Conservation (phyloP, 768 basidiomycete genomes). For the Aureoboletus auriporus region DNA sequence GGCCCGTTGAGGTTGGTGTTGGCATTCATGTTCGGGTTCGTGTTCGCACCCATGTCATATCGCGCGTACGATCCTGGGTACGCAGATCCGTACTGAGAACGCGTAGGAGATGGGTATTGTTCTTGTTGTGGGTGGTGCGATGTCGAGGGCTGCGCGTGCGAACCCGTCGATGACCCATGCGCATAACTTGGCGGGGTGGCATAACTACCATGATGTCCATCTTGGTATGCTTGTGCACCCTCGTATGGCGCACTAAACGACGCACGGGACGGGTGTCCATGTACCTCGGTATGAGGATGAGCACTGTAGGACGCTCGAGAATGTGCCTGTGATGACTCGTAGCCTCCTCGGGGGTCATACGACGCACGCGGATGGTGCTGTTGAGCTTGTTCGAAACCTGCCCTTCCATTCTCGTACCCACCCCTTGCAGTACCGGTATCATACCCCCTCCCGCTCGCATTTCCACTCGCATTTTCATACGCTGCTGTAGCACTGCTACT, state of each 20-base stretch:
- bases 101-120: constrained; percentile 24
- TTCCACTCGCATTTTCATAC: constrained; percentile 14
- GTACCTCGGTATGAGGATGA: constrained; percentile 15
- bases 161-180: constrained; percentile 17
- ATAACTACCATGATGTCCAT: constrained; percentile 20
- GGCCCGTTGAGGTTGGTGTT: constrained; percentile 8
- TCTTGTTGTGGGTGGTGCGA: constrained; percentile 21
- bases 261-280: constrained; percentile 15
- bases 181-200: constrained; percentile 13
- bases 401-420: constrained; percentile 23
- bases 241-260: constrained; percentile 23
- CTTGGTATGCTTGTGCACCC: constrained; percentile 25
- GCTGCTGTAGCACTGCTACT: constrained; percentile 1
- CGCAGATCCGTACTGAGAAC: constrained; percentile 22
- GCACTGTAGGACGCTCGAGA: constrained; percentile 18
- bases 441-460: constrained; percentile 19
- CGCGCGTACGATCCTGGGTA: constrained; percentile 28
- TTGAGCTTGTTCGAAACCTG: constrained; percentile 22
- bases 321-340: constrained; percentile 23
- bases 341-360: constrained; percentile 22
- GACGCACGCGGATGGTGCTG: constrained; percentile 25
- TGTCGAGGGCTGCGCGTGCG: constrained; percentile 17
- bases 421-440: constrained; percentile 12
- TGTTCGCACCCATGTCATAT: constrained; percentile 25
- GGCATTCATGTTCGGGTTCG: constrained; percentile 13